Percentiles rank a stretch among this genome's conserved stretches.
Conservation (phyloP, 441 rosid species). For the Populus hybrid region DNA sequence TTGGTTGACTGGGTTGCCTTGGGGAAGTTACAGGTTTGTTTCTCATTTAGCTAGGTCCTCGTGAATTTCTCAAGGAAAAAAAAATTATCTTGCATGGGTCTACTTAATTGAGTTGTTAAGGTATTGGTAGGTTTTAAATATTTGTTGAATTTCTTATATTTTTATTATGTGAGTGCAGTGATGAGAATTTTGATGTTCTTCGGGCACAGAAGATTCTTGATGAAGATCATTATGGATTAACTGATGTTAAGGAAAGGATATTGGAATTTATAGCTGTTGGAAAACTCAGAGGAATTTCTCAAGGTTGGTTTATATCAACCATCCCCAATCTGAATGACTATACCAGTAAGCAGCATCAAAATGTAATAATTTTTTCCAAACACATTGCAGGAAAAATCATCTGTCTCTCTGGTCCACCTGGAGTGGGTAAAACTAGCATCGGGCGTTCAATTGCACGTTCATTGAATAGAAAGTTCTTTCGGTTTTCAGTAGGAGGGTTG, state of each 20-base stretch:
- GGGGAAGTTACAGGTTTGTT: constrained; percentile 85
- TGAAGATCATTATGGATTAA: constrained; percentile 91
- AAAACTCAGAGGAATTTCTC: constrained; percentile 94
- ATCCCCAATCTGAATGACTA: neutral
- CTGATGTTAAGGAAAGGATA: constrained; percentile 93
- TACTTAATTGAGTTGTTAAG: neutral
- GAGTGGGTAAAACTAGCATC: constrained; percentile 97
- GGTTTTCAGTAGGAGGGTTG: constrained; percentile 95
- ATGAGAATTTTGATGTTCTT: constrained; percentile 83
- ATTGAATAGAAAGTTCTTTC: constrained; percentile 77
- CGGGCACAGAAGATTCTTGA: constrained; percentile 82
- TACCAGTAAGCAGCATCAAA: neutral
- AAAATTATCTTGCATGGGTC: neutral
- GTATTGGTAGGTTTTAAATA: neutral
- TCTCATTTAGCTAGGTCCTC: constrained; percentile 15
- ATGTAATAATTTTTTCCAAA: constrained; percentile 14
- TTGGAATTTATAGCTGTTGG: constrained; percentile 99
- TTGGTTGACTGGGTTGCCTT: constrained; percentile 94
- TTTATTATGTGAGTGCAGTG: constrained; percentile 40
- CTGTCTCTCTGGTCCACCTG: constrained; percentile 96
- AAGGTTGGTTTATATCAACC: constrained; percentile 50
- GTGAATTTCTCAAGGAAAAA: neutral
- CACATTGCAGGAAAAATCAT: constrained; percentile 80
- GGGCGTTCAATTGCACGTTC: constrained; percentile 96
- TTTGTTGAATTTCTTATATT: neutral